Conservation (phyloP, 2,329 filamentous ascomycete genomes). For the Dactylellina haptotyla region DNA sequence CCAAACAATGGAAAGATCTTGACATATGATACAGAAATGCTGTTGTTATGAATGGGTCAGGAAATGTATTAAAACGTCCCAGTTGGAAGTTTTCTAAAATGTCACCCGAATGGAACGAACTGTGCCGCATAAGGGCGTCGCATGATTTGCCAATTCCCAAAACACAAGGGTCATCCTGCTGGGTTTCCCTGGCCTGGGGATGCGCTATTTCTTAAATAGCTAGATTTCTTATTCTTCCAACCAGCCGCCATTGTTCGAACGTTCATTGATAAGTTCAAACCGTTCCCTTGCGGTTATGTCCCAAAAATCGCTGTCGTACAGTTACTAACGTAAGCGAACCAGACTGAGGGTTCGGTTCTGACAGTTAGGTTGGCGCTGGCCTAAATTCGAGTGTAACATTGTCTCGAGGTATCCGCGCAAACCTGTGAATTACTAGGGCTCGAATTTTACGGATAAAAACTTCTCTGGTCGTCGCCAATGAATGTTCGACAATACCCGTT, state of each 20-base stretch:
- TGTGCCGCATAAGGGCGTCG: slow-evolving; percentile 36
- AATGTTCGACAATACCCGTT: too few species aligned
- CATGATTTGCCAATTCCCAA: slow-evolving; percentile 18
- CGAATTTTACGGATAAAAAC: too few species aligned
- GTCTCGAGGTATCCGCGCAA: too few species aligned
- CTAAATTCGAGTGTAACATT: neutral
- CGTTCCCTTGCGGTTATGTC: slow-evolving; percentile 7
- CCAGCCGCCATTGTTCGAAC: slow-evolving; percentile 21
- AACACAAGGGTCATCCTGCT: slow-evolving; percentile 15
- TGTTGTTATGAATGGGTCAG: neutral
- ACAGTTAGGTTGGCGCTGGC: neutral
- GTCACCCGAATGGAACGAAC: neutral
- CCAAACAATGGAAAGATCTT: slow-evolving; percentile 35
- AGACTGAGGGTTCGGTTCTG: neutral
- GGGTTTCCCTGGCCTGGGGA: slow-evolving; percentile 9
- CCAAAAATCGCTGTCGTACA: neutral
- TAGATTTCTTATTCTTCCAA: slow-evolving; percentile 1
- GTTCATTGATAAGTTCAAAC: too few species aligned
- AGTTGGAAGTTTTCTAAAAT: slow-evolving; percentile 35
- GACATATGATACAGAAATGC: slow-evolving; percentile 19
- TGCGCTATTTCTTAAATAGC: slow-evolving; percentile 44
- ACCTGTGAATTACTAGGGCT: too few species aligned
- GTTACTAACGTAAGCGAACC: neutral
- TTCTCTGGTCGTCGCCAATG: too few species aligned
- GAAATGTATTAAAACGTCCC: slow-evolving; percentile 26